phyloP scores from a whole-genome alignment of 148 eudicot genomes.

The Diospyros kaki region DNA sequence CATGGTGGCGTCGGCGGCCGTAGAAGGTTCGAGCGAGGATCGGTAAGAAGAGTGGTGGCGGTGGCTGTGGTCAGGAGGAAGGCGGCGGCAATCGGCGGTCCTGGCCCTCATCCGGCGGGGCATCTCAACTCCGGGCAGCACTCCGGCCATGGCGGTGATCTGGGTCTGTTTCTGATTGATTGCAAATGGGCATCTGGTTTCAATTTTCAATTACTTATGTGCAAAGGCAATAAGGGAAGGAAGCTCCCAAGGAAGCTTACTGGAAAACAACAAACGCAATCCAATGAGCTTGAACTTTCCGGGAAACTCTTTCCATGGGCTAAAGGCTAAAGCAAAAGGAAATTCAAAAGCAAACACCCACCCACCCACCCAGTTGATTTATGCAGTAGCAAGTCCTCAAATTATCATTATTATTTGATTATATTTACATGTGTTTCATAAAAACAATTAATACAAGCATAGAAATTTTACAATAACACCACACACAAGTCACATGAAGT shows the following conservation, averaged over 20 bases:
- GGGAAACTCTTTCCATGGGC: neutral
- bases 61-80: neutral
- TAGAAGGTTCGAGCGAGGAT: neutral
- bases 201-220: too few species aligned
- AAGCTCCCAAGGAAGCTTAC: too few species aligned
- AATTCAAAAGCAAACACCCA: neutral
- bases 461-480: too few species aligned
- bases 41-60: neutral
- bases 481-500: too few species aligned
- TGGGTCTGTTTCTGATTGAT: neutral
- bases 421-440: too few species aligned
- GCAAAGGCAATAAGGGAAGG: too few species aligned
- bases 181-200: neutral
- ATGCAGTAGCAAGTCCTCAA: too few species aligned
- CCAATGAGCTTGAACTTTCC: neutral
- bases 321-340: neutral
- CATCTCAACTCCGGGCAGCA: conserved; percentile 11
- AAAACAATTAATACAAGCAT: too few species aligned
- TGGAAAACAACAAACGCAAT: neutral
- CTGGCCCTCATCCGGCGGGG: neutral
- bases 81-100: neutral
- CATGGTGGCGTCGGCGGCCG: neutral
- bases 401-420: too few species aligned
- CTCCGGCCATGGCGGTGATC: conserved; percentile 2
- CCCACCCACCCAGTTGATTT: too few species aligned